phyloP scores from a whole-genome alignment of 306 rosid species.

The Citrullus colocynthis region DNA sequence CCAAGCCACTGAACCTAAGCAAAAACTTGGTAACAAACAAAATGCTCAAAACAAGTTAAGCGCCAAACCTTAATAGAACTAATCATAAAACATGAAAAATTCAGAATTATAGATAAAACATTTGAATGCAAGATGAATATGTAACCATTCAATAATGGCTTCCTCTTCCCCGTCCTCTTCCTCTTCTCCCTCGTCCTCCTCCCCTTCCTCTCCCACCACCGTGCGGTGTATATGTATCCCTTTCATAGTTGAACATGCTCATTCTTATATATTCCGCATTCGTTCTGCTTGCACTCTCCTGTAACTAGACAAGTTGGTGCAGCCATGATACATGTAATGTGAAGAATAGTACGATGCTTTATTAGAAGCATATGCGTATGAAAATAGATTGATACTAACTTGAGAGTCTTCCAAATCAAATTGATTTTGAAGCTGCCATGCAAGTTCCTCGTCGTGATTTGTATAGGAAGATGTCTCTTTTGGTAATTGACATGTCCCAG shows the following conservation, averaged over 20 bases:
- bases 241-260: constrained; percentile 65
- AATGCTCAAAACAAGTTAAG: neutral
- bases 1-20: neutral
- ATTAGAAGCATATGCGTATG: neutral
- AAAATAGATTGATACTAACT: constrained; percentile 26
- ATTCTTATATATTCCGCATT: constrained; percentile 50
- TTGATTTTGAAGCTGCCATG: constrained; percentile 75
- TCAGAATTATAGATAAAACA: neutral
- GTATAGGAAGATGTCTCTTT: constrained; percentile 12
- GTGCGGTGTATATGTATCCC: constrained; percentile 23
- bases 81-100: neutral
- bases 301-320: constrained; percentile 32
- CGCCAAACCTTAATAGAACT: neutral
- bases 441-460: constrained; percentile 55
- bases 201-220: constrained; percentile 33
- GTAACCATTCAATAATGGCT: neutral
- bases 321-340: constrained; percentile 7
- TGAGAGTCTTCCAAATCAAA: constrained; percentile 48
- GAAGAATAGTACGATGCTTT: neutral
- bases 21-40: neutral
- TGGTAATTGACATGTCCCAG: constrained; percentile 26
- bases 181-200: constrained; percentile 24
- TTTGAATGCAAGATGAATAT: neutral
- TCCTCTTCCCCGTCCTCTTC: constrained; percentile 16
- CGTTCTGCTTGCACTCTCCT: constrained; percentile 17